Evolutionary conservation across 768 basidiomycete species (phyloP).

Genomic region (Porpolomopsis calyptriformis): DNA sequence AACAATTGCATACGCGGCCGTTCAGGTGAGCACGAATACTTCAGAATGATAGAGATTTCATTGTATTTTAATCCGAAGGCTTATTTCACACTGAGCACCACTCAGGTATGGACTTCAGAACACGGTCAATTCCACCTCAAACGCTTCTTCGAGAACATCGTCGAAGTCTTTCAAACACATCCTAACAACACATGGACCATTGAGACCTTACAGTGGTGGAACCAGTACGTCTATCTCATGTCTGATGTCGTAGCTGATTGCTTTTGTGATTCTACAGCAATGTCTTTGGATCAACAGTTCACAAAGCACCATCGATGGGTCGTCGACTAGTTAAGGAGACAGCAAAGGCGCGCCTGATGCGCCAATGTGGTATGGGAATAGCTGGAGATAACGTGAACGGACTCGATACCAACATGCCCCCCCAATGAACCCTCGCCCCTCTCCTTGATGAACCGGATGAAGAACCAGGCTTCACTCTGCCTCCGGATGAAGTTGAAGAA

Average conservation of each 20-base stretch:
- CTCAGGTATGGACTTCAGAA: constrained; percentile 7
- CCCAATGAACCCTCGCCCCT: neutral
- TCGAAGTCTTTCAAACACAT: constrained; percentile 14
- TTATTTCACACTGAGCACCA: constrained; percentile 14
- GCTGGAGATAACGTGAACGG: neutral
- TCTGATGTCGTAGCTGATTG: neutral
- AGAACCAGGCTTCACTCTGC: neutral
- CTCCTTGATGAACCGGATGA: neutral
- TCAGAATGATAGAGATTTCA: neutral
- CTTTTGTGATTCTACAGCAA: neutral
- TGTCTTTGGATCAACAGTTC: neutral
- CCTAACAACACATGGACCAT: neutral
- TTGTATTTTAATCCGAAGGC: constrained; percentile 8
- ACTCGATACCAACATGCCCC: neutral
- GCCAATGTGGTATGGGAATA: neutral
- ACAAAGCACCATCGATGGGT: neutral
- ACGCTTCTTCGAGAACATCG: constrained; percentile 13
- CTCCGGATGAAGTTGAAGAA: neutral
- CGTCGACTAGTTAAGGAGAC: neutral
- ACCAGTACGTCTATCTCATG: neutral
- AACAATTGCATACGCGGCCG: constrained; percentile 22
- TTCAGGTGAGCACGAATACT: constrained; percentile 16
- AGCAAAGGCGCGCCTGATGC: neutral
- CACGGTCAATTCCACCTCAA: constrained; percentile 16
- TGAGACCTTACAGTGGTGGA: constrained; percentile 7